Percentiles rank a stretch among this genome's conserved stretches.
Conservation (phyloP, 2,329 filamentous ascomycete species). For the Xylaria arbuscula region DNA sequence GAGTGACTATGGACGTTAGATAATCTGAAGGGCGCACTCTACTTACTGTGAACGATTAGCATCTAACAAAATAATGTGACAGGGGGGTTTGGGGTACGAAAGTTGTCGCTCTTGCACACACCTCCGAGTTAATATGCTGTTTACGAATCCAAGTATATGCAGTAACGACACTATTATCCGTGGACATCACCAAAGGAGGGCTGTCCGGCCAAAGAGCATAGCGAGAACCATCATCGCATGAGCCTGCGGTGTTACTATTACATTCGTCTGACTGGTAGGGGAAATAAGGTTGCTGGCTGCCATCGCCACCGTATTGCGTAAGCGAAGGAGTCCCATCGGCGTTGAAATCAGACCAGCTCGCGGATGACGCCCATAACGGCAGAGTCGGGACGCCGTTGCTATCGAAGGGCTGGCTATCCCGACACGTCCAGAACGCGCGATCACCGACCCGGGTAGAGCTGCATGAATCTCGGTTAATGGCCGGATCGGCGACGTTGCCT, state of each 20-base stretch:
- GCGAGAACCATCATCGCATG: conserved; percentile 37
- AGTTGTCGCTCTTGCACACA: conserved; percentile 8
- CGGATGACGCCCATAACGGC: conserved; percentile 44
- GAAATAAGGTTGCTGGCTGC: conserved; percentile 36
- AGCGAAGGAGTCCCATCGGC: conserved; percentile 28
- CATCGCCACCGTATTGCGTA: conserved; percentile 31
- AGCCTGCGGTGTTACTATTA: conserved; percentile 29
- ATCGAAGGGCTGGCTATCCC: conserved; percentile 40
- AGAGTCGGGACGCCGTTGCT: conserved; percentile 35
- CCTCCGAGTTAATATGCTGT: conserved; percentile 36
- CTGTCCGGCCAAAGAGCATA: conserved; percentile 45
- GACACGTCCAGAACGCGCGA: conserved; percentile 40
- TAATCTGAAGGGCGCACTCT: neutral
- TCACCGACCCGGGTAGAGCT: conserved; percentile 34
- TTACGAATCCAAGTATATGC: conserved; percentile 46
- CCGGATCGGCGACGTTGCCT: conserved; percentile 45
- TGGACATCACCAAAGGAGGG: conserved; percentile 41
- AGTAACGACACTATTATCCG: conserved; percentile 31
- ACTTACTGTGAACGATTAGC: conserved; percentile 32
- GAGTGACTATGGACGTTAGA: neutral
- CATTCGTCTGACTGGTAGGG: conserved; percentile 24
- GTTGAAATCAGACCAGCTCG: conserved; percentile 41
- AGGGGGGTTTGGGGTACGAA: neutral
- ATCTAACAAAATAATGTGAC: neutral
- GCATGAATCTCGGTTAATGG: conserved; percentile 41